These are phyloP conservation scores for Neurospora sp. DNA, from an alignment of 2,329 filamentous ascomycete species.

Conservation along the genomic window DNA sequence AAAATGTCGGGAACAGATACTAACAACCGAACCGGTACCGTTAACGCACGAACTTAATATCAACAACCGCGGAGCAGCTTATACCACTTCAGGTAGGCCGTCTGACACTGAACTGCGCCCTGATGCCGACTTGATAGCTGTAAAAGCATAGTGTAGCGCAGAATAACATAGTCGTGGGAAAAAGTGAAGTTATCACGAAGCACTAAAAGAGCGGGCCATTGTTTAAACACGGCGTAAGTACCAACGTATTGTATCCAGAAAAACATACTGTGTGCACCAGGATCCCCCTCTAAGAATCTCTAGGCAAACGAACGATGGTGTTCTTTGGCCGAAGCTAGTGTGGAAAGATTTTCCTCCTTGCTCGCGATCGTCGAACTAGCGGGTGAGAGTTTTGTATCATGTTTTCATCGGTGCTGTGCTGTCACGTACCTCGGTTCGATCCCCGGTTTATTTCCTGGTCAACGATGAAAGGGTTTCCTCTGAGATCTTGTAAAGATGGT, in stretches of 20 bases:
- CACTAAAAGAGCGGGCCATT: not conserved
- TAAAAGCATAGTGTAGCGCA: not conserved
- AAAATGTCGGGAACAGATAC: not conserved
- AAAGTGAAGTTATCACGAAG: not conserved
- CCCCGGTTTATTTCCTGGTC: not conserved
- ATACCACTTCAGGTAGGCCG: not conserved
- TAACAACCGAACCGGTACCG: not conserved
- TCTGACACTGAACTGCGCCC: not conserved
- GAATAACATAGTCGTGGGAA: not conserved
- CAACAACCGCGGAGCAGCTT: not conserved
- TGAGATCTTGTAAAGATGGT: not conserved
- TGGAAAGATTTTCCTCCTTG: not conserved
- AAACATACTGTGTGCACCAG: not conserved
- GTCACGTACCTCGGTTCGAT: not conserved
- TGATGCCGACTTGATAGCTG: not conserved
- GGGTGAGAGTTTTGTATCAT: not conserved
- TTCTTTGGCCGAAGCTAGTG: not conserved
- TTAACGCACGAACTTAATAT: not conserved
- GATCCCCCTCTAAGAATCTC: not conserved
- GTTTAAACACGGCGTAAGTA: not conserved
- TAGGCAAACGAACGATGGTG: not conserved
- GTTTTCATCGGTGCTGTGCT: not conserved
- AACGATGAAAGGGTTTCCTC: not conserved
- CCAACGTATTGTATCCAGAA: not conserved
- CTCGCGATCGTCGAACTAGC: not conserved